Evolutionary conservation across 1,284 basidiomycete genomes (phyloP), one percentile per base, ranked within the genome.

Genomic region (Vanrija sp.): DNA sequence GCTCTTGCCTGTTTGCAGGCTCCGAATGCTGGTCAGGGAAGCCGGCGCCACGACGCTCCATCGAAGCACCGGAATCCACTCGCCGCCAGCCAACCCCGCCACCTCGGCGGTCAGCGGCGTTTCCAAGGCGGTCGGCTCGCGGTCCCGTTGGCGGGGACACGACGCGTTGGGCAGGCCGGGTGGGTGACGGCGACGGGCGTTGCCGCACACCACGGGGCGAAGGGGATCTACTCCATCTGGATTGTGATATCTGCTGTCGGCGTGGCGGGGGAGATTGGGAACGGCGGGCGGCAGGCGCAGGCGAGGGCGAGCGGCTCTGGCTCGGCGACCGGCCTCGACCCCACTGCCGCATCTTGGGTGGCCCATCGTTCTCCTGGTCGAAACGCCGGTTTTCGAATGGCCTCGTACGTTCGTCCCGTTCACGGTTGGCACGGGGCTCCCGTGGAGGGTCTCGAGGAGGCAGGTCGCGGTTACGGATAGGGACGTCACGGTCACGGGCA

Each of bases 301-400:
- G 34, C 12, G 34, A 34, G 5, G 34, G 34, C 10, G 34, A 34
- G 34, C 34, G 34, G 10, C 34, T 34, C 34, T 34, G 34, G 34
- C 34, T 34, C 9, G 34, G 34, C 34, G 34, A 34, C 4, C 34
- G 18, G 34, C 34, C 34, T 34, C 26, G 25, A 9, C 60, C 60
- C 60, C 60, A 61, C 42, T 55, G 50, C 10, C 60, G 55, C 55
- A 61, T 58, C 43, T 61, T 61, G 38, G 52, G 47, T 0, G 55
- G 60, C 6, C 42, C 53, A 5, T 46, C 51, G 19, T 47, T 28
- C 38, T 34, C 26, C 19, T 40, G 21, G 12, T 12, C 34, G 12
- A 16, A 29, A 3, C n/a, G n/a, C 10, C 38, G 28, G 18, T 38
- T 49, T n/a, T 38, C 47, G 16, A 19, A 15, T 9, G 47, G 12